A percentile compares a stretch with the other conserved stretches of the same genome.
Evolutionary conservation across 2,329 filamentous ascomycete genomes (phyloP).

Genomic region (Phymatotrichopsis omnivora): DNA sequence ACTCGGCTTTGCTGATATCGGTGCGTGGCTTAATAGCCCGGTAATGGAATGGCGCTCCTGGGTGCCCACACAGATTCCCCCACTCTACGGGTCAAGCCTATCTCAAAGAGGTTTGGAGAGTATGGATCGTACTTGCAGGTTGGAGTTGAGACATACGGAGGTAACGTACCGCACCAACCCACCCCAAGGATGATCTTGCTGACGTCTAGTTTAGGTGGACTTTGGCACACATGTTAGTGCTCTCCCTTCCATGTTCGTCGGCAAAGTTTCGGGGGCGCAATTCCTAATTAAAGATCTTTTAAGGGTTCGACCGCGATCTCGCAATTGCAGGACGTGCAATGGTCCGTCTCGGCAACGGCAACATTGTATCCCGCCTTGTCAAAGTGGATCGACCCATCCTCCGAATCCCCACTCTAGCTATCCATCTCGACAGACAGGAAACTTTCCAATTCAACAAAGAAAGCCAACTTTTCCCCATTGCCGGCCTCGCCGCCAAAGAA

Average conservation of each 20-base stretch:
- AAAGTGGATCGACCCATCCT: constrained; percentile 86
- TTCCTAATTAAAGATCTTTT: neutral
- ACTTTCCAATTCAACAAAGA: constrained; percentile 96
- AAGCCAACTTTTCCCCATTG: constrained; percentile 87
- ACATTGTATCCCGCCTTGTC: constrained; percentile 72
- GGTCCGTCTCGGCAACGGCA: constrained; percentile 61
- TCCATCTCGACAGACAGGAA: constrained; percentile 79
- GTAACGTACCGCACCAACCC: constrained; percentile 5
- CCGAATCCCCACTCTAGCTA: constrained; percentile 84
- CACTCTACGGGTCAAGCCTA: constrained; percentile 82
- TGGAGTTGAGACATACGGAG: constrained; percentile 92
- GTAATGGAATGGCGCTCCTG: constrained; percentile 55
- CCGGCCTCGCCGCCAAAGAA: constrained; percentile 75
- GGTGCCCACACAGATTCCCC: constrained; percentile 95
- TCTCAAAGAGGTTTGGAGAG: constrained; percentile 64
- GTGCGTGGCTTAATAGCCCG: constrained; percentile 23
- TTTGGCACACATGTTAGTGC: constrained; percentile 81
- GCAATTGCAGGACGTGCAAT: constrained; percentile 82
- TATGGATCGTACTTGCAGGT: constrained; percentile 84
- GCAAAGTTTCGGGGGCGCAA: neutral
- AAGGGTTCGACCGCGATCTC: constrained; percentile 86
- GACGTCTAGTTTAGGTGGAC: constrained; percentile 47
- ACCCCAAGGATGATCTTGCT: neutral
- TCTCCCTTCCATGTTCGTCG: neutral
- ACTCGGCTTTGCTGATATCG: constrained; percentile 4